A percentile compares a stretch with the other conserved stretches of the same genome.
Evolutionary conservation across 805 yeast species (phyloP).

Genomic region (Sugiyamaella floridensis): DNA sequence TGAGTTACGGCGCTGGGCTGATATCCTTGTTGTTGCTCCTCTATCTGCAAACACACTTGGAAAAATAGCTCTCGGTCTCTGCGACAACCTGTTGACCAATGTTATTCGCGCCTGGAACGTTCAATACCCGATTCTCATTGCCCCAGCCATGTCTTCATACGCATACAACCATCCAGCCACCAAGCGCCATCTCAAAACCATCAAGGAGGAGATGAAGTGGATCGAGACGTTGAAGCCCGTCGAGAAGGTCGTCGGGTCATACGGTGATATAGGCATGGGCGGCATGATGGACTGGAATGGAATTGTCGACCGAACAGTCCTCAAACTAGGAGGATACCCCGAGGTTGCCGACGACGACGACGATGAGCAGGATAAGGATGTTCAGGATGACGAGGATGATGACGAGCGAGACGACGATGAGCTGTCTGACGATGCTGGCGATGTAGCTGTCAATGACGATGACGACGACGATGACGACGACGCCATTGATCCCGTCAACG

Average conservation of each 20-base stretch:
- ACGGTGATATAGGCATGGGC: constrained; percentile 99
- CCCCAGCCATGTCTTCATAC: constrained; percentile 94
- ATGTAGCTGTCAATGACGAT: constrained; percentile 43
- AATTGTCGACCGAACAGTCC: constrained; percentile 76
- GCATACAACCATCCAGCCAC: constrained; percentile 88
- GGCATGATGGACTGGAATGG: constrained; percentile 99
- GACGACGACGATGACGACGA: constrained; percentile 23
- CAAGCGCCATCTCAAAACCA: constrained; percentile 66
- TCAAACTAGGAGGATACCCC: constrained; percentile 60
- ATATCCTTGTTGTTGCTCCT: constrained; percentile 87
- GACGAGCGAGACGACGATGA: constrained; percentile 25
- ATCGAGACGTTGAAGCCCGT: constrained; percentile 89
- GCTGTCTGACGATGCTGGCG: constrained; percentile 42
- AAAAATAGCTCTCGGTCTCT: constrained; percentile 81
- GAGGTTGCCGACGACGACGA: constrained; percentile 46
- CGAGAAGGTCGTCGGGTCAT: constrained; percentile 84
- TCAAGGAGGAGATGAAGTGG: constrained; percentile 91
- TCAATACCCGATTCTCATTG: constrained; percentile 76
- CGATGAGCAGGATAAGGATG: constrained; percentile 39
- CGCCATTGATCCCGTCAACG: neutral
- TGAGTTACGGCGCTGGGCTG: constrained; percentile 95
- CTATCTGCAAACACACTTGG: constrained; percentile 87
- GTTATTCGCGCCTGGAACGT: constrained; percentile 96
- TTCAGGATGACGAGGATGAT: constrained; percentile 29
- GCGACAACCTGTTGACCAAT: constrained; percentile 85